Evolutionary conservation across 257 asterid species (phyloP).

Genomic region (Penstemon davidsonii): DNA sequence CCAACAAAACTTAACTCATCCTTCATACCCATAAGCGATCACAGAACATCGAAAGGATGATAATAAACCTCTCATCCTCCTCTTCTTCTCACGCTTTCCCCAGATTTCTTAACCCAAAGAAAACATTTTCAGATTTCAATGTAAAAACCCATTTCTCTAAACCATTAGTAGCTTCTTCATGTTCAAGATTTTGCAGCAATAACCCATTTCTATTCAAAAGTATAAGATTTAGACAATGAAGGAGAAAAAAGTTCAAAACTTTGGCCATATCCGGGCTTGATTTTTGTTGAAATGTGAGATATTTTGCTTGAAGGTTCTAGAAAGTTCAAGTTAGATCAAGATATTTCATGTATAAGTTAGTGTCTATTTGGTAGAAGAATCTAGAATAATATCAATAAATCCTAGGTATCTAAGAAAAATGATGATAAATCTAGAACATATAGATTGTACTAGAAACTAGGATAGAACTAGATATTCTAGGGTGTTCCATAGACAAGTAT

Average conservation of each 20-base stretch:
- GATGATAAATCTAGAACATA: too few species aligned
- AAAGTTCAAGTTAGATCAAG: too few species aligned
- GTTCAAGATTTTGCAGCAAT: constrained; percentile 39
- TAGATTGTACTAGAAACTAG: too few species aligned
- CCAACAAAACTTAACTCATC: constrained; percentile 29
- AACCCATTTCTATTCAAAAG: constrained; percentile 34
- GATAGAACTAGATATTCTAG: too few species aligned
- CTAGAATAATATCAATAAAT: too few species aligned
- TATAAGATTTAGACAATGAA: constrained; percentile 29
- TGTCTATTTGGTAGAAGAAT: too few species aligned
- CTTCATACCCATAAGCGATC: constrained; percentile 23
- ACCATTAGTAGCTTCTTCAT: constrained; percentile 30
- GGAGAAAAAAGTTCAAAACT: constrained; percentile 40
- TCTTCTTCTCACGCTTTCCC: constrained; percentile 44
- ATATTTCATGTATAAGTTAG: too few species aligned
- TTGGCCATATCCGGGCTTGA: constrained; percentile 67
- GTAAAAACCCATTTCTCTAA: constrained; percentile 43
- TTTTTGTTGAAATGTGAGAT: neutral
- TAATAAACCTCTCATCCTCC: constrained; percentile 54
- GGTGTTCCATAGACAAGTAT: too few species aligned
- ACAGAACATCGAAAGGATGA: constrained; percentile 47
- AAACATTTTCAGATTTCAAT: constrained; percentile 46
- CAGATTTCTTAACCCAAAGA: constrained; percentile 45
- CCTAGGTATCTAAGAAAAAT: too few species aligned
- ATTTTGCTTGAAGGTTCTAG: too few species aligned